Conservation (phyloP, 2,329 filamentous ascomycete genomes). For the Epichloe brachyelytri region DNA sequence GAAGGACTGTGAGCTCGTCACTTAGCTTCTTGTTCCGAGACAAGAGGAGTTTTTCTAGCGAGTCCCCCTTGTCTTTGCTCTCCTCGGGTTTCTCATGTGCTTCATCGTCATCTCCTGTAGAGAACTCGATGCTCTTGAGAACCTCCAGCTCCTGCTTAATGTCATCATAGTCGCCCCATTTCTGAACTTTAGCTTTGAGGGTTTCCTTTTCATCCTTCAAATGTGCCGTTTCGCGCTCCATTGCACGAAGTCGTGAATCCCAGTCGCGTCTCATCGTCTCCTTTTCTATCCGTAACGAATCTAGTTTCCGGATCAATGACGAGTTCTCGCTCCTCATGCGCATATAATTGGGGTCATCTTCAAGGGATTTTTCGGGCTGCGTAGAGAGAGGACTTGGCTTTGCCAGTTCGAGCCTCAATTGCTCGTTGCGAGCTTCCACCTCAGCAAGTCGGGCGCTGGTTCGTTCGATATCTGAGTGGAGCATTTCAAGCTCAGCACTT, state of each 20-base stretch:
- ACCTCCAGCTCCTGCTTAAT: slow-evolving; percentile 93
- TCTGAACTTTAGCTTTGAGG: slow-evolving; percentile 69
- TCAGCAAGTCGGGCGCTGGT: slow-evolving; percentile 80
- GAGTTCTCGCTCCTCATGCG: slow-evolving; percentile 88
- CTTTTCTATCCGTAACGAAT: slow-evolving; percentile 70
- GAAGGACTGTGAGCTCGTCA: slow-evolving; percentile 82
- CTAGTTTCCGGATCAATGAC: slow-evolving; percentile 76
- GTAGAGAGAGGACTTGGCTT: slow-evolving; percentile 58
- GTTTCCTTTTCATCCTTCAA: slow-evolving; percentile 70
- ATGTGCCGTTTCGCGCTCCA: slow-evolving; percentile 65
- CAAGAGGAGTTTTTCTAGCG: slow-evolving; percentile 78
- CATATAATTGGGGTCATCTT: slow-evolving; percentile 83
- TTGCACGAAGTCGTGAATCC: slow-evolving; percentile 60
- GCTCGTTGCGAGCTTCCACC: slow-evolving; percentile 87
- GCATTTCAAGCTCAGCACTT: slow-evolving; percentile 85
- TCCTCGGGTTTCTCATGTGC: slow-evolving; percentile 29
- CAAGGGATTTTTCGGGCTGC: slow-evolving; percentile 48
- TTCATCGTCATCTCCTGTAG: slow-evolving; percentile 74
- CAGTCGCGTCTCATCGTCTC: slow-evolving; percentile 67
- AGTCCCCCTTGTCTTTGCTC: slow-evolving; percentile 48
- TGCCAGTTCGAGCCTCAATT: slow-evolving; percentile 78
- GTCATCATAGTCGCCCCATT: slow-evolving; percentile 90
- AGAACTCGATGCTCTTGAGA: slow-evolving; percentile 94
- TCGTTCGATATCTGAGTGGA: slow-evolving; percentile 80
- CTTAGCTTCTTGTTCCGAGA: slow-evolving; percentile 93